Conservation (phyloP, 257 asterid genomes). For the Cynanchum wilfordii region DNA sequence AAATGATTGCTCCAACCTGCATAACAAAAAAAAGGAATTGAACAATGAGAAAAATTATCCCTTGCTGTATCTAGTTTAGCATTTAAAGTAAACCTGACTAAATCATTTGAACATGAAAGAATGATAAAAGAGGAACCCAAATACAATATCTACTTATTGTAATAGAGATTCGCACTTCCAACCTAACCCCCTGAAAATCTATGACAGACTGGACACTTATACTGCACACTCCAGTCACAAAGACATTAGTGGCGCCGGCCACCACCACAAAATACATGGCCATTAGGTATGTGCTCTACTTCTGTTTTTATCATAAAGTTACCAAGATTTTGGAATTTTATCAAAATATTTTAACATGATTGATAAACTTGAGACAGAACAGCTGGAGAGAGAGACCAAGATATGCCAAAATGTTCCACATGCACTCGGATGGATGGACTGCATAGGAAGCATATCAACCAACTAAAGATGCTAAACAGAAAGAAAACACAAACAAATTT, state of each 20-base stretch:
- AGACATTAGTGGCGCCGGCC: background rate
- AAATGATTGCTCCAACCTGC: conserved; percentile 84
- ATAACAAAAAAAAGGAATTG: conserved; percentile 18
- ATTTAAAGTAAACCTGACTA: background rate
- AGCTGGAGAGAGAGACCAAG: background rate
- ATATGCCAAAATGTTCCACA: background rate
- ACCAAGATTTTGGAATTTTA: background rate
- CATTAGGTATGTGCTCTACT: no score
- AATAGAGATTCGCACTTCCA: background rate
- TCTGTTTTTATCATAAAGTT: no score
- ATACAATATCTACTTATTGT: background rate
- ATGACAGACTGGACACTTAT: background rate
- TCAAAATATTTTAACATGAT: background rate
- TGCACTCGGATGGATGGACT: background rate
- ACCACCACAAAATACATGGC: background rate
- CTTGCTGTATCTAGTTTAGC: background rate
- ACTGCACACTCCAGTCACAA: background rate
- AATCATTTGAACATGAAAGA: background rate
- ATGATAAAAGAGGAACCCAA: background rate
- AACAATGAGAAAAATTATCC: conserved; percentile 1
- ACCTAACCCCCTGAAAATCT: background rate
- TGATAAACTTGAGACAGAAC: background rate
- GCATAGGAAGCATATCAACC: background rate
- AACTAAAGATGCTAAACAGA: background rate
- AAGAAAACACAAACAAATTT: background rate